Conservation (phyloP, 805 yeast genomes). For the Teunomyces kruisii region DNA sequence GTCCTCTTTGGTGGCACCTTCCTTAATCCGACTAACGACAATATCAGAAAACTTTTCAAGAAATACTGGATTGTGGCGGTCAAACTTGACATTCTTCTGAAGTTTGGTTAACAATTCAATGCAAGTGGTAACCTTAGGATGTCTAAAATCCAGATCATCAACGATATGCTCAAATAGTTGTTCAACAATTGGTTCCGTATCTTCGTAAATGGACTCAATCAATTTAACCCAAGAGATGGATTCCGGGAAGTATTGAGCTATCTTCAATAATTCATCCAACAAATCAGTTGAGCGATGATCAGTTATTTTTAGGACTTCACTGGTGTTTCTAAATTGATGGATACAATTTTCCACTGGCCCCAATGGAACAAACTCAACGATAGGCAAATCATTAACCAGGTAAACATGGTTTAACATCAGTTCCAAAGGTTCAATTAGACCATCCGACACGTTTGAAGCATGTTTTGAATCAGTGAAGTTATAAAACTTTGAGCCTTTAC, state of each 20-base stretch:
- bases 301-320: slow-evolving; percentile 3
- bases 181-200: slow-evolving; percentile 7
- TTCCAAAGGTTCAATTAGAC: slow-evolving; percentile 46
- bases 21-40: slow-evolving; percentile 31
- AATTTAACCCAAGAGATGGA: slow-evolving; percentile 17
- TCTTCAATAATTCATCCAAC: slow-evolving; percentile 15
- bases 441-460: slow-evolving; percentile 27
- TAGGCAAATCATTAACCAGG: slow-evolving; percentile 4
- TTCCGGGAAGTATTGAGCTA: slow-evolving; percentile 19
- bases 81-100: slow-evolving; percentile 12
- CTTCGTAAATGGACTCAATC: slow-evolving; percentile 7
- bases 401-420: slow-evolving; percentile 44
- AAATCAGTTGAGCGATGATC: slow-evolving; percentile 5
- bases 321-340: slow-evolving; percentile 9
- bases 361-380: too few species aligned
- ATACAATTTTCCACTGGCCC: too few species aligned
- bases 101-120: slow-evolving; percentile 13
- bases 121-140: slow-evolving; percentile 3
- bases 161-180: slow-evolving; percentile 8
- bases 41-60: slow-evolving; percentile 35
- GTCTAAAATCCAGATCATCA: slow-evolving; percentile 10
- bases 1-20: slow-evolving; percentile 30
- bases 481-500: not conserved
- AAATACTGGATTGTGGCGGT: slow-evolving; percentile 7
- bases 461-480: not conserved